phyloP scores from a whole-genome alignment of 805 yeast genomes.

The Saccharomycopsis javanensis region DNA sequence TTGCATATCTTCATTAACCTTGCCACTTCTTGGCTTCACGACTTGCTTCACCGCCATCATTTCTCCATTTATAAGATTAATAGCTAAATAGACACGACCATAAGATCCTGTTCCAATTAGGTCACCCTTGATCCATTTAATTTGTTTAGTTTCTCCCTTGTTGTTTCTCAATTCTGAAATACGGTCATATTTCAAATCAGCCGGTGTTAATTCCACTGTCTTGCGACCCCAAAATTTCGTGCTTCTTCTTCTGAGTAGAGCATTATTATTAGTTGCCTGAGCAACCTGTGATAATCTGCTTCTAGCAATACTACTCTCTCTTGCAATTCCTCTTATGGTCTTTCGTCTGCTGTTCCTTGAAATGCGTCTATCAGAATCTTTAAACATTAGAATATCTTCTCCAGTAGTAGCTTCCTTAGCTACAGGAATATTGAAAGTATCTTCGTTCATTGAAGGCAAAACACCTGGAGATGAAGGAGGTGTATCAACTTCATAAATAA shows the following conservation, averaged over 20 bases:
- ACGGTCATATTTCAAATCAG: constrained; percentile 50
- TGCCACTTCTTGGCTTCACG: constrained; percentile 42
- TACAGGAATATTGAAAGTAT: neutral
- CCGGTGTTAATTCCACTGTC: constrained; percentile 81
- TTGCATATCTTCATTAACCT: constrained; percentile 34
- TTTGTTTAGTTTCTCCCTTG: constrained; percentile 67
- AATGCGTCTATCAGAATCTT: constrained; percentile 21
- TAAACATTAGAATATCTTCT: constrained; percentile 24
- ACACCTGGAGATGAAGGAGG: constrained; percentile 45
- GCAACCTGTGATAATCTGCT: constrained; percentile 27
- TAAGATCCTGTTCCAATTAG: constrained; percentile 93
- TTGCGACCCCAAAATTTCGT: constrained; percentile 98
- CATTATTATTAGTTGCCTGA: constrained; percentile 20
- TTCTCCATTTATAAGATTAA: constrained; percentile 94
- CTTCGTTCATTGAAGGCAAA: constrained; percentile 16
- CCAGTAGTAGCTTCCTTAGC: constrained; percentile 4
- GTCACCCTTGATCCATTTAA: constrained; percentile 97
- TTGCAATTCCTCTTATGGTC: constrained; percentile 86
- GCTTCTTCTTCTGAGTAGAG: constrained; percentile 56
- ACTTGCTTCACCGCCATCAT: constrained; percentile 99
- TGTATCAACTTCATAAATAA: constrained; percentile 59
- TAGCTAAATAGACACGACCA: constrained; percentile 85
- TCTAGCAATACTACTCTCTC: constrained; percentile 70
- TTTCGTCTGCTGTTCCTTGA: constrained; percentile 58
- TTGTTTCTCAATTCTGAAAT: constrained; percentile 56